A percentile compares a stretch with the other conserved stretches of the same genome.
Evolutionary conservation across 331 rosid species (phyloP).

Genomic region (Telfairia occidentalis): DNA sequence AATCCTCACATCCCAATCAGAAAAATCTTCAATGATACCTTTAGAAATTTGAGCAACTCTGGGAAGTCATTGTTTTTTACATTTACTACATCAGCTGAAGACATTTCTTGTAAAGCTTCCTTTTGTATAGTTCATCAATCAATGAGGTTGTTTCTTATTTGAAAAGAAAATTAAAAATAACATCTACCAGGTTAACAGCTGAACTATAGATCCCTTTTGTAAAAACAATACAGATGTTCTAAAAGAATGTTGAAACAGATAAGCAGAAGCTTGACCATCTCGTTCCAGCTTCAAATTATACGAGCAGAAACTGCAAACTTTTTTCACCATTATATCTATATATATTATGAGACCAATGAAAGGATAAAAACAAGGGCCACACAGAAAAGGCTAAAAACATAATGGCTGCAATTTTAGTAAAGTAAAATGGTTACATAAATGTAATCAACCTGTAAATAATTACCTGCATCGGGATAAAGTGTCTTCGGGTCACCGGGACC

Average conservation of each 20-base stretch:
- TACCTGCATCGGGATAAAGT: conserved; percentile 89
- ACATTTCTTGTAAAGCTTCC: neutral
- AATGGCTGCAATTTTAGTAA: neutral
- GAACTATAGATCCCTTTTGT: neutral
- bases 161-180: neutral
- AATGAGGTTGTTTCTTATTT: too few relatives aligned
- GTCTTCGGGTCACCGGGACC: conserved; percentile 73
- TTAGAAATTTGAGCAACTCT: neutral
- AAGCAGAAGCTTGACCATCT: neutral
- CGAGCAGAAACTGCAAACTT: neutral
- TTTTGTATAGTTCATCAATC: neutral
- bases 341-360: neutral
- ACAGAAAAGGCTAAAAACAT: neutral
- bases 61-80: neutral
- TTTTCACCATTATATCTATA: neutral
- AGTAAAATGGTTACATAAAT: neutral
- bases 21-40: neutral
- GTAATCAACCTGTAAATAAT: conserved; percentile 12
- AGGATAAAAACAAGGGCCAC: neutral
- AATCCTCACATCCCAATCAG: neutral
- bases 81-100: neutral
- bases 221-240: neutral
- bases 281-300: neutral
- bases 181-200: neutral
- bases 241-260: neutral